Conservation (phyloP, 495 filamentous ascomycete species). For the Friedmanniomyces simplex region DNA sequence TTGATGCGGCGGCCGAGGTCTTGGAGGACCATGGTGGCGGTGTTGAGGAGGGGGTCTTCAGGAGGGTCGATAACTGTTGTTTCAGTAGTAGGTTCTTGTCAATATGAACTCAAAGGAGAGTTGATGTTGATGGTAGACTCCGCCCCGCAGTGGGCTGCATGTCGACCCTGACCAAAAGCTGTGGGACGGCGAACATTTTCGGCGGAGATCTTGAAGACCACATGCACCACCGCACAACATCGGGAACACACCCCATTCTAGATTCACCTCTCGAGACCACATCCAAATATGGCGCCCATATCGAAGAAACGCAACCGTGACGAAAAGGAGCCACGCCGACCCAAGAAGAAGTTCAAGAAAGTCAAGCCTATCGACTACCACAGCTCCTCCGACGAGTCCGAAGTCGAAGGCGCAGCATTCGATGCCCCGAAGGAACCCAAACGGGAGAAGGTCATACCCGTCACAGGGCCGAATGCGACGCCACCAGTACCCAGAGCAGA, state of each 20-base stretch:
- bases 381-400: constrained; percentile 43
- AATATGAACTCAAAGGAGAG: too few relatives aligned
- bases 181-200: neutral
- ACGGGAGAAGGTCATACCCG: neutral
- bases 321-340: constrained; percentile 26
- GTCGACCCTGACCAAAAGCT: too few relatives aligned
- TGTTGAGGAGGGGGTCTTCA: neutral
- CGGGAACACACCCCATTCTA: neutral
- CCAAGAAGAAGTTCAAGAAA: constrained; percentile 46
- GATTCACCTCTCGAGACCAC: too few relatives aligned
- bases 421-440: constrained; percentile 3
- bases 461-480: constrained; percentile 24
- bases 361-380: constrained; percentile 61
- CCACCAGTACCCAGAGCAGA: neutral
- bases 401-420: neutral
- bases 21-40: constrained; percentile 80
- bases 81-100: too few relatives aligned
- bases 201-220: too few relatives aligned
- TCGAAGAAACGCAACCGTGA: constrained; percentile 23
- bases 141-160: too few relatives aligned
- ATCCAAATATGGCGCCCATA: constrained; percentile 10
- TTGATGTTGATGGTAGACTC: too few relatives aligned
- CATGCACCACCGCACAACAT: neutral
- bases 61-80: too few relatives aligned
- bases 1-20: constrained; percentile 98